These are phyloP conservation scores for Chalciporus piperatus DNA, from an alignment of 768 basidiomycete species.

Conservation along the genomic window DNA sequence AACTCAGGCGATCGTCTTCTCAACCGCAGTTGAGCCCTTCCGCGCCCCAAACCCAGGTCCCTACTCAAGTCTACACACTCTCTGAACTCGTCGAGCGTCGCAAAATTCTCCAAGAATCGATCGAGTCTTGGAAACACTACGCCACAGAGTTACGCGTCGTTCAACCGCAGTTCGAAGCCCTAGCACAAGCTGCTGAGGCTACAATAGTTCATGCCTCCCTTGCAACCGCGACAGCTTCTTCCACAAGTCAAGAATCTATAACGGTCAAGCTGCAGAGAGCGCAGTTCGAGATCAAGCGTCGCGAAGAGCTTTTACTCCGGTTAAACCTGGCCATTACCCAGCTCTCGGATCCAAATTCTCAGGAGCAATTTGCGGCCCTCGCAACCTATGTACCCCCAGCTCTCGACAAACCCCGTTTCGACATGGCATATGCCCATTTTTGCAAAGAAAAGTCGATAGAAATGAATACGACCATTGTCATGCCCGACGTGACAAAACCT, in stretches of 20 bases:
- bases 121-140: constrained; percentile 21
- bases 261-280: constrained; percentile 19
- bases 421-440: constrained; percentile 26
- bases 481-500: constrained; percentile 26
- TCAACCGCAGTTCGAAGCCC: constrained; percentile 12
- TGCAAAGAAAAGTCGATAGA: constrained; percentile 27
- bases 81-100: constrained; percentile 26
- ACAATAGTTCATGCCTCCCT: background rate
- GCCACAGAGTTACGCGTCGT: constrained; percentile 17
- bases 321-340: constrained; percentile 29
- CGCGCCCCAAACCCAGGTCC: constrained; percentile 9
- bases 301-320: constrained; percentile 26
- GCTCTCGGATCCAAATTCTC: constrained; percentile 12
- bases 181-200: background rate
- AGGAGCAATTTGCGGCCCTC: constrained; percentile 26
- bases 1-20: constrained; percentile 29
- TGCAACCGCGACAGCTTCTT: background rate
- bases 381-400: constrained; percentile 28
- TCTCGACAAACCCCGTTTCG: constrained; percentile 29
- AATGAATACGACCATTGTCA: constrained; percentile 27
- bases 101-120: constrained; percentile 26
- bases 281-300: constrained; percentile 31
- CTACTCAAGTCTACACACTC: constrained; percentile 22
- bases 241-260: constrained; percentile 20
- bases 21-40: constrained; percentile 26